Evolutionary conservation across 2,329 filamentous ascomycete genomes (phyloP).

Genomic region (Aspergillus sp.): DNA sequence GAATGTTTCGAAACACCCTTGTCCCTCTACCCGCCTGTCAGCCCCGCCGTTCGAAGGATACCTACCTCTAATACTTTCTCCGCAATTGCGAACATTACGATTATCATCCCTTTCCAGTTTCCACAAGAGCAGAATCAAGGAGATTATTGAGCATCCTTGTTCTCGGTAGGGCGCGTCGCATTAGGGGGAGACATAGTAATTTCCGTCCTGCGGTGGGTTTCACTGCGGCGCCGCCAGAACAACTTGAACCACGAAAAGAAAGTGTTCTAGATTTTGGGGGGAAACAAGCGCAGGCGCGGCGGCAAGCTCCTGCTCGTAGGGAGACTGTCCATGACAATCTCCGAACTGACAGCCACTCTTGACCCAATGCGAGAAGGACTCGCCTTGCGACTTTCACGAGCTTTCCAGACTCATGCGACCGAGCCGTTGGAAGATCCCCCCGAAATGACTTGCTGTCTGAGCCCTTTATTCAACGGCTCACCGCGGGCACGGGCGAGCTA

Average conservation of each 20-base stretch:
- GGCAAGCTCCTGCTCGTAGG: slow-evolving; percentile 10
- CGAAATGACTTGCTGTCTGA: not conserved
- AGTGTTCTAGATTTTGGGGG: slow-evolving; percentile 5
- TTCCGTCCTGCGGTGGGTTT: not conserved
- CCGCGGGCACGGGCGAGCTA: not conserved
- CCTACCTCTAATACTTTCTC: slow-evolving; percentile 9
- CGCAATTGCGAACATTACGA: slow-evolving; percentile 7
- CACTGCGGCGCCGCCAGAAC: not conserved
- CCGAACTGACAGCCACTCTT: not conserved
- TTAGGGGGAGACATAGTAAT: not conserved
- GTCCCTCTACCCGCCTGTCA: slow-evolving; percentile 25
- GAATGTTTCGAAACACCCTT: slow-evolving; percentile 24
- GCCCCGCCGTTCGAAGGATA: slow-evolving; percentile 31
- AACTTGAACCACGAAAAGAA: not conserved
- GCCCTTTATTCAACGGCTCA: not conserved
- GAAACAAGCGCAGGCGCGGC: slow-evolving; percentile 20
- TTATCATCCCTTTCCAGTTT: not conserved
- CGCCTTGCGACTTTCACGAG: not conserved
- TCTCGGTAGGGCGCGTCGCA: slow-evolving; percentile 2
- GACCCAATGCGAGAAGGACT: not conserved
- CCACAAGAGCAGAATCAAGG: slow-evolving; percentile 1
- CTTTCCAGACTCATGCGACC: slow-evolving; percentile 1
- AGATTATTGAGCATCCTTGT: slow-evolving; percentile 1
- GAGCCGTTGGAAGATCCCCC: slow-evolving; percentile 4
- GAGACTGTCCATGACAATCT: slow-evolving; percentile 1